These are phyloP conservation scores for Erodium maritimum DNA, from an alignment of 345 rosid species.

Conservation along the genomic window DNA sequence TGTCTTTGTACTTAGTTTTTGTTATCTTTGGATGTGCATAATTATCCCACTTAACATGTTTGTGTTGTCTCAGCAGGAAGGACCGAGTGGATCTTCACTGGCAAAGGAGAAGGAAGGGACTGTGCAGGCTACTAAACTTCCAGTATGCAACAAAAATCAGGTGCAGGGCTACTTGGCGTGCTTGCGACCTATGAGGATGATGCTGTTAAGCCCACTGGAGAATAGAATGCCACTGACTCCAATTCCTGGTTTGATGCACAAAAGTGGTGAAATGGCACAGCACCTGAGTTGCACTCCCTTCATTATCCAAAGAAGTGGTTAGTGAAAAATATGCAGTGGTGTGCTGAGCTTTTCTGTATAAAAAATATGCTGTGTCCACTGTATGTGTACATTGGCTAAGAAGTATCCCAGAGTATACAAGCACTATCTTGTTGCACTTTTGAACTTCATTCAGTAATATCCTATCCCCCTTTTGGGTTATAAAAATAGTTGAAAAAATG, in stretches of 20 bases:
- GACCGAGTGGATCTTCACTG: conserved; percentile 35
- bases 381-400: too few species aligned
- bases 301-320: conserved; percentile 15
- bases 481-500: too few species aligned
- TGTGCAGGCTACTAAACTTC: conserved; percentile 36
- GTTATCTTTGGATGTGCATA: conserved; percentile 29
- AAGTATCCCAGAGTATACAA: too few species aligned
- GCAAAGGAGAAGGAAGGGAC: conserved; percentile 43
- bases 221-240: conserved; percentile 39
- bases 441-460: too few species aligned
- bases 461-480: too few species aligned
- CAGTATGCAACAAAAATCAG: conserved; percentile 24
- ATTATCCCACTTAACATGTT: conserved; percentile 3
- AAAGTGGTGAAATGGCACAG: conserved; percentile 24
- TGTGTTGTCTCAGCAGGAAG: too few species aligned
- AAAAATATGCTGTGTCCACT: too few species aligned
- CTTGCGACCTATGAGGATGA: conserved; percentile 28
- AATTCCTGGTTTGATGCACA: conserved; percentile 15
- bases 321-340: too few species aligned
- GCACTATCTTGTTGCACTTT: too few species aligned
- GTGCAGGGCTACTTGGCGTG: conserved; percentile 37
- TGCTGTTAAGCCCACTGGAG: conserved; percentile 37
- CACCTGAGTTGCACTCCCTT: conserved; percentile 54
- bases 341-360: too few species aligned
- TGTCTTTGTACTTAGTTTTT: background rate